Conservation (phyloP, 306 rosid genomes). For the Glycine tomentella region DNA sequence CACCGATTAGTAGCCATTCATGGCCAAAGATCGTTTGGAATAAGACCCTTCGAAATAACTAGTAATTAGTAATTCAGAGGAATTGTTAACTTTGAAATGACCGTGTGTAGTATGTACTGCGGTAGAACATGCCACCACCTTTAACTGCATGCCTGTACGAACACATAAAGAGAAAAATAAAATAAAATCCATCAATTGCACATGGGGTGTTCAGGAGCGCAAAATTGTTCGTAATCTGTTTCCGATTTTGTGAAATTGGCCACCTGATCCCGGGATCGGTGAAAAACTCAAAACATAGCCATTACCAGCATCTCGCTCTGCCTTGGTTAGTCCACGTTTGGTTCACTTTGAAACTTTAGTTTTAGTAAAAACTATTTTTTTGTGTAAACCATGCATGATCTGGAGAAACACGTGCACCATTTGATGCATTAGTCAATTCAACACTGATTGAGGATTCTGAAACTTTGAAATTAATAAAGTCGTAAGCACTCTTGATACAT, state of each 20-base stretch:
- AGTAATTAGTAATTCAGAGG: constrained; percentile 45
- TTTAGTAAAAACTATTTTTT: too few species aligned
- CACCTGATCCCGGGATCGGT: constrained; percentile 5
- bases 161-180: too few species aligned
- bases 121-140: constrained; percentile 33
- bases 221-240: constrained; percentile 10
- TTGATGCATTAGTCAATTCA: too few species aligned
- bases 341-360: too few species aligned
- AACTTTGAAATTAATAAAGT: too few species aligned
- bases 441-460: too few species aligned
- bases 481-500: background rate
- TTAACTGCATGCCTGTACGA: constrained; percentile 32
- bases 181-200: constrained; percentile 28
- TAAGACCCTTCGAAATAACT: constrained; percentile 41
- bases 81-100: constrained; percentile 43
- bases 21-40: constrained; percentile 41
- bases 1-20: constrained; percentile 46
- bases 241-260: constrained; percentile 30
- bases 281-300: background rate
- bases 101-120: constrained; percentile 42
- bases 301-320: too few species aligned
- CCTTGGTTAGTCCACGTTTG: too few species aligned
- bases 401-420: background rate
- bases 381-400: background rate
- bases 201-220: constrained; percentile 44